Conservation (phyloP, 306 rosid species). For the Hylodesmum podocarpum region DNA sequence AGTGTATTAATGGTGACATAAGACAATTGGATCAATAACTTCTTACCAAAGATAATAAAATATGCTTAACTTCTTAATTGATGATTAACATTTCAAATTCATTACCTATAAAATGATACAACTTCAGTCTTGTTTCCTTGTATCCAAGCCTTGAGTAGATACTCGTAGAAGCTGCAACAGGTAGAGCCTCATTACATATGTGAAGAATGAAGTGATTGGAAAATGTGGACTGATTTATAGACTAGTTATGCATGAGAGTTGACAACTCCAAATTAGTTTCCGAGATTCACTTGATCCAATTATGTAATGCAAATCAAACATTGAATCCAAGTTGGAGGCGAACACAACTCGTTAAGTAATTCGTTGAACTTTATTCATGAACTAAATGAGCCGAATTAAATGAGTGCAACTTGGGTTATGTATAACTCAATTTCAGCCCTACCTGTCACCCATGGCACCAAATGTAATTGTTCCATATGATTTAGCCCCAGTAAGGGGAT, state of each 20-base stretch:
- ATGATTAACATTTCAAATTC: slow-evolving; percentile 18
- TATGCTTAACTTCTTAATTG: slow-evolving; percentile 2
- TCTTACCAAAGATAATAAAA: slow-evolving; percentile 1
- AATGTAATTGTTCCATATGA: slow-evolving; percentile 69
- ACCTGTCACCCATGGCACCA: slow-evolving; percentile 99
- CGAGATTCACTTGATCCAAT: too few relatives aligned
- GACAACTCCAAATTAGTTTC: too few relatives aligned
- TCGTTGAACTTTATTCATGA: slow-evolving; percentile 21
- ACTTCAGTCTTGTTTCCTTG: slow-evolving; percentile 67
- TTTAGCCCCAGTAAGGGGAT: slow-evolving; percentile 63
- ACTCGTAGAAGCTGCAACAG: slow-evolving; percentile 61
- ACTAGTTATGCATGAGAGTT: slow-evolving; percentile 9
- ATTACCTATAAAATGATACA: slow-evolving; percentile 53
- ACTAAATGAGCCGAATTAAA: too few relatives aligned
- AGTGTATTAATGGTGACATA: neutral
- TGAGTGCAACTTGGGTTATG: too few relatives aligned
- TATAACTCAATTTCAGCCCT: too few relatives aligned
- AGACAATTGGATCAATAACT: slow-evolving; percentile 1
- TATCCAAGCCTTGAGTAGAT: slow-evolving; percentile 72
- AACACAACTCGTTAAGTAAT: too few relatives aligned
- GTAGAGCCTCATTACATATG: neutral
- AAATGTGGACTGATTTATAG: slow-evolving; percentile 3
- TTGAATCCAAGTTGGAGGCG: too few relatives aligned
- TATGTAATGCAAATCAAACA: too few relatives aligned
- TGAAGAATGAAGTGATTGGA: slow-evolving; percentile 15